These are phyloP conservation scores for Neurospora terricola DNA, from an alignment of 495 filamentous ascomycete genomes.

Conservation along the genomic window DNA sequence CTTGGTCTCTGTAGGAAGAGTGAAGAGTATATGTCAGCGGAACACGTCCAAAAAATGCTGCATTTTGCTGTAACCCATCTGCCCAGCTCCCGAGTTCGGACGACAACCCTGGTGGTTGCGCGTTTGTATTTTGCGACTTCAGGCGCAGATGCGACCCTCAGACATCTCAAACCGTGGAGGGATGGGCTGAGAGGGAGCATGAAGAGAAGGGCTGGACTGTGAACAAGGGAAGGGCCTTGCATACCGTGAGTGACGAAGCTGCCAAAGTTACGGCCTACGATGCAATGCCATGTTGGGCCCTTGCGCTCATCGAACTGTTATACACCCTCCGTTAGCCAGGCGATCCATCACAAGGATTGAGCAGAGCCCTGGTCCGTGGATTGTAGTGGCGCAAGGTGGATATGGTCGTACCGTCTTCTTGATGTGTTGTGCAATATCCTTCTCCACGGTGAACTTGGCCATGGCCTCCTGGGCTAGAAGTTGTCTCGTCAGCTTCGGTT, in stretches of 20 bases:
- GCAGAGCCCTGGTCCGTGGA: constrained; percentile 78
- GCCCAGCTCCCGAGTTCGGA: background rate
- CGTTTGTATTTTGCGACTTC: background rate
- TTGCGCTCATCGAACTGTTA: constrained; percentile 78
- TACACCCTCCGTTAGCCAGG: constrained; percentile 5
- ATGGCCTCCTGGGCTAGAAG: constrained; percentile 80
- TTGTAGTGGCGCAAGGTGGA: background rate
- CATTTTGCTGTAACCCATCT: background rate
- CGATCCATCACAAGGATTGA: constrained; percentile 1
- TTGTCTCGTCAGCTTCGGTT: background rate
- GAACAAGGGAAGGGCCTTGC: constrained; percentile 4
- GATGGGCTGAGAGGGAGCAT: background rate
- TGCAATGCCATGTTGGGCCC: constrained; percentile 96
- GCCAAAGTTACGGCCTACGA: constrained; percentile 96
- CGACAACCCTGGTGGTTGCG: background rate
- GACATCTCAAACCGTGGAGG: background rate
- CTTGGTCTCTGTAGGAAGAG: constrained; percentile 65
- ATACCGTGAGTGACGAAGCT: constrained; percentile 97
- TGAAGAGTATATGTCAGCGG: background rate
- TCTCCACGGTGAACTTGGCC: constrained; percentile 86
- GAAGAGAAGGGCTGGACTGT: background rate
- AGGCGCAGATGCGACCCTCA: background rate
- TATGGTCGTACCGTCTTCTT: constrained; percentile 6
- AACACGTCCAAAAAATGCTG: background rate
- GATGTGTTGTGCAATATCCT: constrained; percentile 40